Percentiles rank a stretch among this genome's conserved stretches.
phyloP scores from a whole-genome alignment of 768 basidiomycete genomes.

The Trametes coccinea region DNA sequence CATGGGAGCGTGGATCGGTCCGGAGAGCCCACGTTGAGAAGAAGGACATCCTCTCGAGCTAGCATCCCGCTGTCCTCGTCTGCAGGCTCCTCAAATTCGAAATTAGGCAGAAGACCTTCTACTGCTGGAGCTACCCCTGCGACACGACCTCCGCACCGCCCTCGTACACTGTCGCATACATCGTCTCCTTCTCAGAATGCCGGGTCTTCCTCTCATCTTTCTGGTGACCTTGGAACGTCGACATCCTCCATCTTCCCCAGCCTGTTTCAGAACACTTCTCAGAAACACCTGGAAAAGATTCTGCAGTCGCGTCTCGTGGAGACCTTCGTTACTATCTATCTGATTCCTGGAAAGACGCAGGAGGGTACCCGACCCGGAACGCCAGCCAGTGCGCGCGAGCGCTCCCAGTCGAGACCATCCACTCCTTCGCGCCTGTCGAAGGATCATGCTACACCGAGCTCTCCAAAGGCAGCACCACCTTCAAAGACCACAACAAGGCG shows the following conservation, averaged over 20 bases:
- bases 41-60: conserved; percentile 47
- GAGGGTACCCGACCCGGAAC: not conserved
- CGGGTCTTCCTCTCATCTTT: not conserved
- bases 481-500: conserved; percentile 29
- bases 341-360: conserved; percentile 29
- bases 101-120: conserved; percentile 12
- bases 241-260: conserved; percentile 28
- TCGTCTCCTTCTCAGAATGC: conserved; percentile 41
- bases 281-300: conserved; percentile 67
- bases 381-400: not conserved
- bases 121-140: not conserved
- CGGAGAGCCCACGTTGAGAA: conserved; percentile 41
- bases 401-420: conserved; percentile 3
- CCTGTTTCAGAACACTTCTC: conserved; percentile 61
- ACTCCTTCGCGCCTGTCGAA: conserved; percentile 9
- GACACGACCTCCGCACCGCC: conserved; percentile 21
- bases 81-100: conserved; percentile 27
- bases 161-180: conserved; percentile 54
- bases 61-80: conserved; percentile 26
- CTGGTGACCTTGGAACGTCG: conserved; percentile 9
- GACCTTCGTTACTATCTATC: conserved; percentile 65
- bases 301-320: conserved; percentile 74
- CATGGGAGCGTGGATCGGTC: conserved; percentile 4
- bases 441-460: conserved; percentile 6
- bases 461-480: not conserved